Evolutionary conservation across 1,139 yeast genomes (phyloP).

Genomic region (Scheffersomyces lignicola): DNA sequence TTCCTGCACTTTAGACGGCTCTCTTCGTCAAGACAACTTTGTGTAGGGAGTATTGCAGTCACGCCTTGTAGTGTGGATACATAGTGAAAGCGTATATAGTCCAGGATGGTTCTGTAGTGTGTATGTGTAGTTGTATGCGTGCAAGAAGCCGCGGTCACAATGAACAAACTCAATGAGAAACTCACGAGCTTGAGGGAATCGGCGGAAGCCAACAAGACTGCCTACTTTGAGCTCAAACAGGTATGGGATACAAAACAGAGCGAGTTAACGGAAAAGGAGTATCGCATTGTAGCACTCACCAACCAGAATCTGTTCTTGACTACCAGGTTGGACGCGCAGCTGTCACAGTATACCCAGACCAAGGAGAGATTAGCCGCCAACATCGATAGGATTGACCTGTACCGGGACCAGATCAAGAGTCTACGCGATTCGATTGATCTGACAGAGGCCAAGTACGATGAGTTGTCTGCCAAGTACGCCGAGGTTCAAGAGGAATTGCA

Average conservation of each 20-base stretch:
- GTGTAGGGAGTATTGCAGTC: too few relatives aligned
- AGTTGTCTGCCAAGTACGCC: constrained; percentile 8
- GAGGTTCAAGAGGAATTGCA: constrained; percentile 14
- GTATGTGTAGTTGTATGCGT: neutral
- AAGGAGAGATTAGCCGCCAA: constrained; percentile 9
- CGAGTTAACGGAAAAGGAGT: constrained; percentile 17
- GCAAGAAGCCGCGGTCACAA: too few relatives aligned
- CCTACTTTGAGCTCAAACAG: constrained; percentile 16
- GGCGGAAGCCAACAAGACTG: constrained; percentile 14
- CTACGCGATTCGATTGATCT: constrained; percentile 11
- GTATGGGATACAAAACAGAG: constrained; percentile 11
- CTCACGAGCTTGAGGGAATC: constrained; percentile 13
- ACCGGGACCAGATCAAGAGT: constrained; percentile 6
- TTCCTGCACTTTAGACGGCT: too few relatives aligned
- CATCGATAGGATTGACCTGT: constrained; percentile 8
- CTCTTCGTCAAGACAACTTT: too few relatives aligned
- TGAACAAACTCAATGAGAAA: constrained; percentile 13
- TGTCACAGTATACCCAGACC: neutral
- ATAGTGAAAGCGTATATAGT: too few relatives aligned
- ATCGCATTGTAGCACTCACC: constrained; percentile 13
- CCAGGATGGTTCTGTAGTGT: neutral
- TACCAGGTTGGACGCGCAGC: constrained; percentile 10
- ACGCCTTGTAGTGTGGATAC: too few relatives aligned
- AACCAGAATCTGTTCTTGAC: constrained; percentile 14
- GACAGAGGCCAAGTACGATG: constrained; percentile 15